Conservation (phyloP, 768 basidiomycete species). For the Mycena alexandri region DNA sequence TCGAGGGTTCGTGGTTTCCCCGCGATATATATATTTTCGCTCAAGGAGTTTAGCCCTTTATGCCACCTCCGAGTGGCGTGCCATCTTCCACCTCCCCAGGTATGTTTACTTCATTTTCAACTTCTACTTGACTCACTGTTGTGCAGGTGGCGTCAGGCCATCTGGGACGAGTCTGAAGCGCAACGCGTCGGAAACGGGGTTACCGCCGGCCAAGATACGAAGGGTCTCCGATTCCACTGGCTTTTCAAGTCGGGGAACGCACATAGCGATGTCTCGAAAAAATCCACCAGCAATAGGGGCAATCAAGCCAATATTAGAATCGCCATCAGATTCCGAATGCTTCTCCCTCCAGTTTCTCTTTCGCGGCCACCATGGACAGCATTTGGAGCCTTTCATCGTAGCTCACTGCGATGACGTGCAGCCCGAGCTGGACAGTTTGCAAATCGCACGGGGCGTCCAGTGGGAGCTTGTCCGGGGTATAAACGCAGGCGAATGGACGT, state of each 20-base stretch:
- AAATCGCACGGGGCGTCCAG: slow-evolving; percentile 62
- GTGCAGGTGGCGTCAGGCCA: not conserved
- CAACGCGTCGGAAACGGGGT: not conserved
- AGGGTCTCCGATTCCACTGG: not conserved
- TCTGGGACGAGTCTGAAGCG: slow-evolving; percentile 5
- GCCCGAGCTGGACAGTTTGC: slow-evolving; percentile 47
- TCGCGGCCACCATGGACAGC: slow-evolving; percentile 11
- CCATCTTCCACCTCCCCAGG: not conserved
- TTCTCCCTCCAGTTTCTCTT: slow-evolving; percentile 22
- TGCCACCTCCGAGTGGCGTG: not conserved
- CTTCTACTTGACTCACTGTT: not conserved
- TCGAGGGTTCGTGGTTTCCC: slow-evolving; percentile 4
- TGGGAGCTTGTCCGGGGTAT: slow-evolving; percentile 62
- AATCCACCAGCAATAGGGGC: too few relatives aligned
- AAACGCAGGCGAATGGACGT: slow-evolving; percentile 53
- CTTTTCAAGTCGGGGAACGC: too few relatives aligned
- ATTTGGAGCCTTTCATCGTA: slow-evolving; percentile 46
- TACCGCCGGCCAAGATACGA: slow-evolving; percentile 20
- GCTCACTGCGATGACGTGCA: slow-evolving; percentile 53
- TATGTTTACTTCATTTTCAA: not conserved
- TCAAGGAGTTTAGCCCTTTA: slow-evolving; percentile 4
- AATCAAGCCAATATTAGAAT: not conserved
- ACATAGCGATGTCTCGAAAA: too few relatives aligned
- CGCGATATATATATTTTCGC: not conserved
- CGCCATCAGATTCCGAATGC: not conserved